Evolutionary conservation across 75 land plant genomes (phyloP).

Genomic region (Pinus tabuliformis): DNA sequence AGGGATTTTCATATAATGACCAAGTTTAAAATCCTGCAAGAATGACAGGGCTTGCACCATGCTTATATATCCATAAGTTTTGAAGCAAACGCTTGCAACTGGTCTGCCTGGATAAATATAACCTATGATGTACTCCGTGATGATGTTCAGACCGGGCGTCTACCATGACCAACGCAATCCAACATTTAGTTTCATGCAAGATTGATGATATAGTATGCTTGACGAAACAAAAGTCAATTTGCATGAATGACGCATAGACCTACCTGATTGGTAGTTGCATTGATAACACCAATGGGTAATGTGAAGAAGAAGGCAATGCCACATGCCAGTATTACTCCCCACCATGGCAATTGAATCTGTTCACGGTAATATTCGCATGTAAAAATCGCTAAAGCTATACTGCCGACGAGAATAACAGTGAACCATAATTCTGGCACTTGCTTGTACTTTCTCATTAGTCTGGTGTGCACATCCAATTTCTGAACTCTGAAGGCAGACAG

Average conservation of each 20-base stretch:
- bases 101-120: too few relatives aligned
- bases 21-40: too few relatives aligned
- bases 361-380: constrained; percentile 41
- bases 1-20: too few relatives aligned
- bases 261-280: constrained; percentile 83
- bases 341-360: constrained; percentile 76
- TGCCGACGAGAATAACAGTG: constrained; percentile 36
- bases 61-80: too few relatives aligned
- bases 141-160: too few relatives aligned
- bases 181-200: too few relatives aligned
- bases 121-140: too few relatives aligned
- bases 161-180: not conserved
- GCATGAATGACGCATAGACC: not conserved
- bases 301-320: constrained; percentile 65
- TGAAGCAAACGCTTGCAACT: too few relatives aligned
- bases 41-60: too few relatives aligned
- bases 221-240: too few relatives aligned
- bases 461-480: constrained; percentile 69
- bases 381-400: constrained; percentile 28
- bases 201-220: too few relatives aligned
- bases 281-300: constrained; percentile 76
- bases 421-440: constrained; percentile 77
- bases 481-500: constrained; percentile 45
- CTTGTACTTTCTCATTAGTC: constrained; percentile 67
- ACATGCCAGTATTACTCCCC: constrained; percentile 80